phyloP scores from a whole-genome alignment of 768 basidiomycete species.

The Hemileccinum impolitum region DNA sequence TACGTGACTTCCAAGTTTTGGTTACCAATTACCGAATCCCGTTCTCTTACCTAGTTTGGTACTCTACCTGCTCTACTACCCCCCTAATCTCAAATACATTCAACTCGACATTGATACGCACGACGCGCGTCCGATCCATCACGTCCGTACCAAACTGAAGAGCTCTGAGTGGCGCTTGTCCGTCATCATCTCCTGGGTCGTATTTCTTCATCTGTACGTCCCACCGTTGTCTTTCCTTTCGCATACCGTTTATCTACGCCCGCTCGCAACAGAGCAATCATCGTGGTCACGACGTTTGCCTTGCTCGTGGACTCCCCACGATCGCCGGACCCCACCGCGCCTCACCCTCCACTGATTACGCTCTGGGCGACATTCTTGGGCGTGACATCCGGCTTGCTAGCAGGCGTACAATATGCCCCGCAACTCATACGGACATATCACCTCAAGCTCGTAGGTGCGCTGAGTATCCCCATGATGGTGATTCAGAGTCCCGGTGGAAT shows the following conservation, averaged over 20 bases:
- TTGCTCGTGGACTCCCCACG: slow-evolving; percentile 48
- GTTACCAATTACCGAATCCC: not conserved
- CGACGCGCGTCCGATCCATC: slow-evolving; percentile 39
- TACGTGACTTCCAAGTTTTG: slow-evolving; percentile 37
- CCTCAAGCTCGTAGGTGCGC: slow-evolving; percentile 79
- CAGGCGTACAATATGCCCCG: slow-evolving; percentile 83
- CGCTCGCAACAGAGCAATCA: slow-evolving; percentile 32
- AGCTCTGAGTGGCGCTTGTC: slow-evolving; percentile 79
- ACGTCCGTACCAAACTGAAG: slow-evolving; percentile 46
- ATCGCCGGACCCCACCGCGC: slow-evolving; percentile 33
- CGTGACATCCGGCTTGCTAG: slow-evolving; percentile 71
- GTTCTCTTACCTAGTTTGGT: slow-evolving; percentile 55
- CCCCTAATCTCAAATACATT: slow-evolving; percentile 73
- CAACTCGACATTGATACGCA: slow-evolving; percentile 41
- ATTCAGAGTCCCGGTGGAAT: slow-evolving; percentile 90
- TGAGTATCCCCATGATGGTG: slow-evolving; percentile 94
- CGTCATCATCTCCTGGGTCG: slow-evolving; percentile 67
- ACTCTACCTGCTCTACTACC: slow-evolving; percentile 92
- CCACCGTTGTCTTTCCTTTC: not conserved
- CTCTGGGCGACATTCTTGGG: slow-evolving; percentile 89
- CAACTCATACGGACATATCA: slow-evolving; percentile 80
- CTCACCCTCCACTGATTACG: slow-evolving; percentile 37
- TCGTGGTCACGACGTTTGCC: slow-evolving; percentile 57
- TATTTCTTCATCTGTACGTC: slow-evolving; percentile 70
- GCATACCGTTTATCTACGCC: not conserved